Evolutionary conservation across 148 eudicot species (phyloP).

Genomic region (Camellia lanceoleosa): DNA sequence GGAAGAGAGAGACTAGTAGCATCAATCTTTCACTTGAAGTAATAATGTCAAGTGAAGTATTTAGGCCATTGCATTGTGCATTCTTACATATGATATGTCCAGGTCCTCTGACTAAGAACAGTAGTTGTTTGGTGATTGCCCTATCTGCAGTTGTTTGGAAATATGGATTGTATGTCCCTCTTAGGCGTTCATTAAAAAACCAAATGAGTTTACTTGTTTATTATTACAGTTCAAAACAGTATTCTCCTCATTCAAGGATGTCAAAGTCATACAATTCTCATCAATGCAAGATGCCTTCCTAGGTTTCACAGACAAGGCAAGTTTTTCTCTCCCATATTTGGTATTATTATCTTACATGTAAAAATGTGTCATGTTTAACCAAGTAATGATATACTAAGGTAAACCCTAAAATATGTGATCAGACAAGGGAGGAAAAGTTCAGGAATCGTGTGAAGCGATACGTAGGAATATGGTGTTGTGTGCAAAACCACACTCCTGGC

Average conservation of each 20-base stretch:
- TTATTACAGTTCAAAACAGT: conserved; percentile 50
- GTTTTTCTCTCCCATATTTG: conserved; percentile 12
- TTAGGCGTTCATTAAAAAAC: too few species aligned
- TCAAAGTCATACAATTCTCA: conserved; percentile 84
- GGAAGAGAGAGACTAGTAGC: not conserved
- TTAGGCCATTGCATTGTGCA: not conserved
- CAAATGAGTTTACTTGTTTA: not conserved
- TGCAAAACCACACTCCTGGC: conserved; percentile 60
- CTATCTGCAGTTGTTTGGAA: too few species aligned
- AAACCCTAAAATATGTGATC: conserved; percentile 11
- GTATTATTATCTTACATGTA: not conserved
- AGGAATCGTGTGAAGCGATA: conserved; percentile 79
- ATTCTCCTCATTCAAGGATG: conserved; percentile 56
- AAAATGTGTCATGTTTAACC: not conserved
- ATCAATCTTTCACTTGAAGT: not conserved
- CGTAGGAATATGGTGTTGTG: conserved; percentile 93
- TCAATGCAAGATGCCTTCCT: conserved; percentile 79
- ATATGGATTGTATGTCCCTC: too few species aligned
- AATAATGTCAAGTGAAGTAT: not conserved
- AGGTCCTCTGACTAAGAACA: too few species aligned
- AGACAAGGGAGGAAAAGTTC: conserved; percentile 74
- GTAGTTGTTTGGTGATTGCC: too few species aligned
- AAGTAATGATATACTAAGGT: not conserved
- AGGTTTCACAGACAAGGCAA: conserved; percentile 80
- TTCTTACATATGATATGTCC: not conserved